These are phyloP conservation scores for Suhomyces yuchorum DNA, from an alignment of 1,139 yeast genomes.

Conservation along the genomic window DNA sequence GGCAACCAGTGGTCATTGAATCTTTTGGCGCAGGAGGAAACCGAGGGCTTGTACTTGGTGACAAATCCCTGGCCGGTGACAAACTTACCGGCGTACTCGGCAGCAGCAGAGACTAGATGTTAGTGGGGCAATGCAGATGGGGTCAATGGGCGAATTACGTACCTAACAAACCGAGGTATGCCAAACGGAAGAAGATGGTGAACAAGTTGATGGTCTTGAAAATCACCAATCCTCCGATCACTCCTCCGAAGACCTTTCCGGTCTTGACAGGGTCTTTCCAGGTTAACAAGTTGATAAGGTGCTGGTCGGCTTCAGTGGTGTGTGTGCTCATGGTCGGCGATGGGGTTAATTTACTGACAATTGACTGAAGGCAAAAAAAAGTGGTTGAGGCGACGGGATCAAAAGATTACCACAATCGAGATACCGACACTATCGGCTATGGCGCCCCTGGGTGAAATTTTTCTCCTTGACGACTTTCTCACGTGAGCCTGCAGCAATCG, in stretches of 20 bases:
- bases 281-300: constrained; percentile 50
- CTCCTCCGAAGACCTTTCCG: constrained; percentile 73
- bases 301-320: constrained; percentile 14
- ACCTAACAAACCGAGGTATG: constrained; percentile 50
- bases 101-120: constrained; percentile 57
- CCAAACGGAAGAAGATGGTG: constrained; percentile 62
- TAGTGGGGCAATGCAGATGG: constrained; percentile 13
- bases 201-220: constrained; percentile 71
- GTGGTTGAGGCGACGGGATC: constrained; percentile 4
- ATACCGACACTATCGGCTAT: constrained; percentile 12
- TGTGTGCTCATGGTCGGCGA: constrained; percentile 19
- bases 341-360: constrained; percentile 4
- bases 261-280: constrained; percentile 85
- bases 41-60: constrained; percentile 60
- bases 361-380: constrained; percentile 2
- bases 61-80: constrained; percentile 73
- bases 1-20: constrained; percentile 47
- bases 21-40: constrained; percentile 40
- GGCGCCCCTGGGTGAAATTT: constrained; percentile 16
- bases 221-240: constrained; percentile 59
- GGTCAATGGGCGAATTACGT: constrained; percentile 24
- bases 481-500: constrained; percentile 13
- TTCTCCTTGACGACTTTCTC: constrained; percentile 14
- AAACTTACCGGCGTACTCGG: constrained; percentile 67
- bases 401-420: constrained; percentile 7